Conservation (phyloP, 2,329 filamentous ascomycete genomes). For the Beauveria brongniartii region DNA sequence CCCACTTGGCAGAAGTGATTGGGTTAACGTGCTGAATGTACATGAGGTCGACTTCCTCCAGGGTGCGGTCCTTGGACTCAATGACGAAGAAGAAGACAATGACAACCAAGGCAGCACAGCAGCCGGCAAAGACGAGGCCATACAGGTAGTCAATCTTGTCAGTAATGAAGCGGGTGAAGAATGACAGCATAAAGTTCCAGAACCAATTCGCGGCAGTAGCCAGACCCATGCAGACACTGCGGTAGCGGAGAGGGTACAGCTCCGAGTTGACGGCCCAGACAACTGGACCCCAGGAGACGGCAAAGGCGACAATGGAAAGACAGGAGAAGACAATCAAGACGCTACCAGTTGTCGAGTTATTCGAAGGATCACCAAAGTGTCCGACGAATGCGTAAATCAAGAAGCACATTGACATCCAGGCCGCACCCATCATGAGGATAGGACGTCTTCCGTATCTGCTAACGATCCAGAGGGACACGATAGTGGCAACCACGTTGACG, state of each 20-base stretch:
- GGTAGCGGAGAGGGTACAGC: slow-evolving; percentile 52
- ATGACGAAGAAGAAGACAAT: slow-evolving; percentile 71
- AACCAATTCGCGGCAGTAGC: slow-evolving; percentile 53
- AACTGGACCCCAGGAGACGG: slow-evolving; percentile 63
- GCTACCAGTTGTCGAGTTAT: slow-evolving; percentile 41
- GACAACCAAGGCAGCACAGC: slow-evolving; percentile 52
- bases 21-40: slow-evolving; percentile 49
- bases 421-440: slow-evolving; percentile 53
- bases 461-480: slow-evolving; percentile 57
- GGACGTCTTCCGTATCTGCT: slow-evolving; percentile 57
- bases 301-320: slow-evolving; percentile 58
- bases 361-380: slow-evolving; percentile 36
- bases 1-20: slow-evolving; percentile 34
- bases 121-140: slow-evolving; percentile 64
- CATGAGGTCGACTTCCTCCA: slow-evolving; percentile 74
- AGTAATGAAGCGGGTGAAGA: slow-evolving; percentile 65
- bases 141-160: slow-evolving; percentile 60
- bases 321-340: slow-evolving; percentile 62
- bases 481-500: slow-evolving; percentile 60
- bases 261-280: slow-evolving; percentile 60
- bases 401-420: slow-evolving; percentile 51
- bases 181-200: slow-evolving; percentile 55
- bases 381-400: slow-evolving; percentile 43
- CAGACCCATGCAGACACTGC: slow-evolving; percentile 45
- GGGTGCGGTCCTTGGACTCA: slow-evolving; percentile 61